Evolutionary conservation across 129 eudicot species (phyloP).

Genomic region (Flaveria brownii): DNA sequence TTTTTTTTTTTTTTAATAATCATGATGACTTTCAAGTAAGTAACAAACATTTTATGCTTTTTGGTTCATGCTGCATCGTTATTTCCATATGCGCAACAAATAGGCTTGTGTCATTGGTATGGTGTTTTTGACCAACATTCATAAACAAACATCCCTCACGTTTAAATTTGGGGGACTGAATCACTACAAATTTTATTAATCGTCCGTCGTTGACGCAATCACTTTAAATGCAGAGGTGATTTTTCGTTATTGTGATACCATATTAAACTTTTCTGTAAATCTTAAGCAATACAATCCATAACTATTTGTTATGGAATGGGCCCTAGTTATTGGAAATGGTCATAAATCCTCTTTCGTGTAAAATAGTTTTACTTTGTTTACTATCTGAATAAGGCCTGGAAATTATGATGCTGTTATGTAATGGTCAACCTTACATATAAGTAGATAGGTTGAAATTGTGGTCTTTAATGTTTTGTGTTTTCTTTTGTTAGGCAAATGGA

Average conservation of each 20-base stretch:
- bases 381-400: slow-evolving; percentile 1
- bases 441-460: neutral
- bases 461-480: neutral
- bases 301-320: slow-evolving; percentile 23
- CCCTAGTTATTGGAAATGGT: slow-evolving; percentile 17
- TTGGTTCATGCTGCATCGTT: neutral
- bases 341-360: slow-evolving; percentile 14
- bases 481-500: slow-evolving; percentile 64
- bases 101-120: neutral
- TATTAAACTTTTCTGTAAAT: no score
- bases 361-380: slow-evolving; percentile 6
- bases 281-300: neutral
- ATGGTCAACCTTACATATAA: neutral
- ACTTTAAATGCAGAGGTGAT: no score
- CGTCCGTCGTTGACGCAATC: no score
- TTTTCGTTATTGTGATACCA: no score
- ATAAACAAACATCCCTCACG: neutral
- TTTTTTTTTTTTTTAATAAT: no score
- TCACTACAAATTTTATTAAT: no score
- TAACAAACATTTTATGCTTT: no score
- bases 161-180: neutral
- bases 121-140: neutral
- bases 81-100: neutral
- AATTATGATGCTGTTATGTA: slow-evolving; percentile 20
- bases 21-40: no score